Evolutionary conservation across 768 basidiomycete species (phyloP), one percentile per base, ranked within the genome.

Genomic region (Tulasnella sp.): DNA sequence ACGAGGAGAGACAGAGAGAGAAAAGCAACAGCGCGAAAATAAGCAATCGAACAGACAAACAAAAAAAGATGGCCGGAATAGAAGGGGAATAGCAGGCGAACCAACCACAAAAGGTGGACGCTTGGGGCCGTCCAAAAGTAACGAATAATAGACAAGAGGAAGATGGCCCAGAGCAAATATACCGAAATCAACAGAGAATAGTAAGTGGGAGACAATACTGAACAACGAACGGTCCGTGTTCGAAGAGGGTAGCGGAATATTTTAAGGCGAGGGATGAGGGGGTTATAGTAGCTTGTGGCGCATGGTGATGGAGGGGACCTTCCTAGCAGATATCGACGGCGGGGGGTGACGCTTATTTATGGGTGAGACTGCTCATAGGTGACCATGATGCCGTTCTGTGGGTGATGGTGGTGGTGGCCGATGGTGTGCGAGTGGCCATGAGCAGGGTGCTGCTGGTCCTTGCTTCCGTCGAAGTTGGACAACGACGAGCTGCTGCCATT

Each of bases 381-480:
- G 24, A 72, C 39, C 31, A 79, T 39, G 78, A 40, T 78, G 77
- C 77, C 42, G 42, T 77, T 62, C 34, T 58, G 40, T 31, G n/a
- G 27, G 76, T 77, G 76, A 27, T 58, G 76, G n/a, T 56, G 76
- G n/a, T 56, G 48, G 38, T 77, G 58, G 76, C 36, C 42, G 46
- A 77, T 58, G 76, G 40, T 62, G 58, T 68, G 76, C n/a, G 62
- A 68, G 62, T 68, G 48, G 48, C 74, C 40, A 27, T 46, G 31
- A 58, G n/a, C 72, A 44, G 16, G 36, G 19, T 77, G 46, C 38
- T 58, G 76, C n/a, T 21, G 73, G 73, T 74, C 44, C 39, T 74
- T 74, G 73, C 44, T 40, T 21, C 76, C 76, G 34, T 77, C 76
- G 34, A 77, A 77, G 76, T 77, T 77, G 62, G 76, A 77, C 39